A percentile compares a stretch with the other conserved stretches of the same genome.
phyloP scores from a whole-genome alignment of 1,284 basidiomycete species.

The Fomitopsis betulina region DNA sequence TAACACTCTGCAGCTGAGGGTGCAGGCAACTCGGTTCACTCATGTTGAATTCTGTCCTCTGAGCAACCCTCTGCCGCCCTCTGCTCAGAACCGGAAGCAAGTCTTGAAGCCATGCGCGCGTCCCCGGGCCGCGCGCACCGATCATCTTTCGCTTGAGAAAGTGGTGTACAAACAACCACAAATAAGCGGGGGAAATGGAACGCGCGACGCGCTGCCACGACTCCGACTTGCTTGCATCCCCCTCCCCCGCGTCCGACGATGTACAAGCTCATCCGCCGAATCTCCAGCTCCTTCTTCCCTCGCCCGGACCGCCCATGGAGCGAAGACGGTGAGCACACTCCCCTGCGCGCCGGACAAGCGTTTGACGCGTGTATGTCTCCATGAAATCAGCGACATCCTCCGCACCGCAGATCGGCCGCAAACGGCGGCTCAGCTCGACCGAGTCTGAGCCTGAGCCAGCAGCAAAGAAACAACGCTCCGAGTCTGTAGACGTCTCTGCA shows the following conservation, averaged over 20 bases:
- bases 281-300: conserved; percentile 65
- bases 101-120: no score
- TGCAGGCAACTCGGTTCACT: no score
- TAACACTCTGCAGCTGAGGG: no score
- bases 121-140: no score
- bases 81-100: no score
- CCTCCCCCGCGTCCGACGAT: conserved; percentile 30
- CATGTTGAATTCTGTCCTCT: no score
- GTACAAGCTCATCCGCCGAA: conserved; percentile 67
- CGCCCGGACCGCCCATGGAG: conserved; percentile 69
- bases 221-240: background rate
- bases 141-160: background rate
- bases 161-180: conserved; percentile 7
- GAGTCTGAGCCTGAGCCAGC: conserved; percentile 42
- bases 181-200: background rate
- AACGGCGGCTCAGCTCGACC: conserved; percentile 55
- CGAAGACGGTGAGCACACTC: conserved; percentile 57
- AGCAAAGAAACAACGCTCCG: conserved; percentile 43
- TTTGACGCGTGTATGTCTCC: conserved; percentile 17
- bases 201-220: background rate
- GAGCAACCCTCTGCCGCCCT: no score
- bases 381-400: conserved; percentile 57
- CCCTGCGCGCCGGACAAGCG: conserved; percentile 14
- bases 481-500: conserved; percentile 25
- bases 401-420: conserved; percentile 61